These are phyloP conservation scores for barrel medic (Medicago truncatula) DNA, from an alignment of 306 rosid species.

Conservation along the genomic window DNA sequence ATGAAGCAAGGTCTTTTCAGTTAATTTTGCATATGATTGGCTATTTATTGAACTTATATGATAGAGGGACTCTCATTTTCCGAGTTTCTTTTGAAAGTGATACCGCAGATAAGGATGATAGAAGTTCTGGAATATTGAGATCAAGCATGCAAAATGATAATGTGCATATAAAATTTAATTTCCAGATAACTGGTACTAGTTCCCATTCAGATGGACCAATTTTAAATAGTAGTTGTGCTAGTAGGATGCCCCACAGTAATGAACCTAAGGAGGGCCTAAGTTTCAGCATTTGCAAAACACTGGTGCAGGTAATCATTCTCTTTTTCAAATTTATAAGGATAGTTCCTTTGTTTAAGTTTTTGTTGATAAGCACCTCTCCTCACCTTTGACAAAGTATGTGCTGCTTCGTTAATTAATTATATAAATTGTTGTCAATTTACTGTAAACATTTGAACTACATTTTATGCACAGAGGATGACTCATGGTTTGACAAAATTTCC, in stretches of 20 bases:
- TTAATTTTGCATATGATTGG: conserved; percentile 79
- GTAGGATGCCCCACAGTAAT: conserved; percentile 42
- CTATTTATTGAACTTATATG: conserved; percentile 52
- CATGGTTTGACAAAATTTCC: conserved; percentile 10
- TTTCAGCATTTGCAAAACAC: conserved; percentile 68
- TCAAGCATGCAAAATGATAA: conserved; percentile 48
- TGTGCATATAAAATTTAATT: conserved; percentile 60
- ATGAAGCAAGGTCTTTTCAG: conserved; percentile 74
- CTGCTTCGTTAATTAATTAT: background rate
- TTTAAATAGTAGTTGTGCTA: conserved; percentile 39
- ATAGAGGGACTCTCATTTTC: conserved; percentile 55
- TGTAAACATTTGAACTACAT: conserved; percentile 21
- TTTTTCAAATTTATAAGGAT: background rate
- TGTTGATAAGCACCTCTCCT: background rate
- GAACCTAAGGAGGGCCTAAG: conserved; percentile 63
- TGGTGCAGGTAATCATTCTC: conserved; percentile 61
- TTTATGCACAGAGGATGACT: conserved; percentile 13
- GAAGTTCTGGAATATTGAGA: conserved; percentile 53
- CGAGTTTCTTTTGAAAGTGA: conserved; percentile 50
- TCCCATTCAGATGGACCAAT: conserved; percentile 48
- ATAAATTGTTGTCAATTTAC: background rate
- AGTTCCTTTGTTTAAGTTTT: background rate
- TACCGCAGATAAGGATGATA: conserved; percentile 48
- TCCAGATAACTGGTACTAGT: conserved; percentile 48
- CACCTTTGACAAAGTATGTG: background rate